These are phyloP conservation scores for Craspedostauros australis DNA, from an alignment of 108 stramenopile genomes.

Conservation along the genomic window DNA sequence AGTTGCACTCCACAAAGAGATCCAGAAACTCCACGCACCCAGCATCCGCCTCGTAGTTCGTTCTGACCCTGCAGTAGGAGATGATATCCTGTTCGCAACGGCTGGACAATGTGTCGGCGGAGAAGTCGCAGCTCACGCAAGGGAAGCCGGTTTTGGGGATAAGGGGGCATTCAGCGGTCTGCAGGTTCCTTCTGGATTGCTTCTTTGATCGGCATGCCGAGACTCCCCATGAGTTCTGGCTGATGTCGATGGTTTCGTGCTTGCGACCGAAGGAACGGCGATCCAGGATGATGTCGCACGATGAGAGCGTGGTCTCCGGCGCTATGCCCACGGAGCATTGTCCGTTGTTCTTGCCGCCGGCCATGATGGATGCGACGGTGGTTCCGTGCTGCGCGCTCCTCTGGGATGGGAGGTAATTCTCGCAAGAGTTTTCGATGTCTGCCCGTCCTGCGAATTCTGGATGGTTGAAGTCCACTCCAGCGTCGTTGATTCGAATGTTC, in stretches of 20 bases:
- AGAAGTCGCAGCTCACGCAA: constrained; percentile 6
- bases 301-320: constrained; percentile 13
- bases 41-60: constrained; percentile 9
- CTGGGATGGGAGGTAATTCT: constrained; percentile 1
- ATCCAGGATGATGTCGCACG: constrained; percentile 5
- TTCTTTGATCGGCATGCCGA: constrained; percentile 5
- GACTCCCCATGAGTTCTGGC: constrained; percentile 19
- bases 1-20: constrained; percentile 23
- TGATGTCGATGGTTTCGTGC: constrained; percentile 17
- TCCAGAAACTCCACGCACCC: constrained; percentile 30
- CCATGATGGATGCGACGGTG: constrained; percentile 17
- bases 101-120: background rate
- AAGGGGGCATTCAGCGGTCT: background rate
- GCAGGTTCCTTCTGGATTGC: background rate
- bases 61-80: background rate
- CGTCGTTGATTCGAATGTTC: constrained; percentile 28
- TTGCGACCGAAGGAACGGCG: background rate
- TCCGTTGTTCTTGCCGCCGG: constrained; percentile 17
- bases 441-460: constrained; percentile 11
- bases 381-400: constrained; percentile 14
- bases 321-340: constrained; percentile 30
- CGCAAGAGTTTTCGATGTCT: constrained; percentile 25
- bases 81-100: constrained; percentile 17
- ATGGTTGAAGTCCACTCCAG: constrained; percentile 14
- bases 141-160: background rate